These are phyloP conservation scores for Brachypodium distachyon DNA, from an alignment of 202 grass and related monocot species.

Conservation along the genomic window DNA sequence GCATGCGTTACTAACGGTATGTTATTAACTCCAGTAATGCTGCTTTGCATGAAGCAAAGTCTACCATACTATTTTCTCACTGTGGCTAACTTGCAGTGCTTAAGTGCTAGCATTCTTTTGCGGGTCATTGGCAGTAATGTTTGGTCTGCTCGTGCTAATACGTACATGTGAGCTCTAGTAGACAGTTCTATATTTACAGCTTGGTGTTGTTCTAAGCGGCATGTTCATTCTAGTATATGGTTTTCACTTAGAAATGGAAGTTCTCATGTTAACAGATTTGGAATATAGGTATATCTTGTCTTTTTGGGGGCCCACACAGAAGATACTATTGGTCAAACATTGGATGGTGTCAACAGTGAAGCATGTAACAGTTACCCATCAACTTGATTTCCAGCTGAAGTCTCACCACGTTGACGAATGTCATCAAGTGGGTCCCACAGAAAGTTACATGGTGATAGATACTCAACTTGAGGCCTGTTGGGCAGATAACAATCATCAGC, in stretches of 20 bases:
- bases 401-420: conserved; percentile 31
- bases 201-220: not conserved
- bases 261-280: conserved; percentile 4
- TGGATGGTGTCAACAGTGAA: conserved; percentile 29
- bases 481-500: conserved; percentile 63
- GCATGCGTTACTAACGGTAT: conserved; percentile 2
- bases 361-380: conserved; percentile 46
- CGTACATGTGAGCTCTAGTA: not conserved
- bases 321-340: conserved; percentile 26
- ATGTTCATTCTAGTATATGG: not conserved
- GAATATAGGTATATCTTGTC: not conserved
- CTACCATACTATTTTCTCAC: not conserved
- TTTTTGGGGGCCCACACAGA: conserved; percentile 54
- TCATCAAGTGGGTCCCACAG: conserved; percentile 52
- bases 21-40: not conserved
- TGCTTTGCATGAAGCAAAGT: not conserved
- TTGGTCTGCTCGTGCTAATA: not conserved
- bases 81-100: not conserved
- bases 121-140: not conserved
- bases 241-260: conserved; percentile 19
- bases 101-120: not conserved
- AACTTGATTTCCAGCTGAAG: conserved; percentile 49
- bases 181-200: not conserved
- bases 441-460: conserved; percentile 27
- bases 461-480: conserved; percentile 50